These are phyloP conservation scores for Plectosphaerella cucumerina DNA, from an alignment of 2,329 filamentous ascomycete genomes.

Conservation along the genomic window DNA sequence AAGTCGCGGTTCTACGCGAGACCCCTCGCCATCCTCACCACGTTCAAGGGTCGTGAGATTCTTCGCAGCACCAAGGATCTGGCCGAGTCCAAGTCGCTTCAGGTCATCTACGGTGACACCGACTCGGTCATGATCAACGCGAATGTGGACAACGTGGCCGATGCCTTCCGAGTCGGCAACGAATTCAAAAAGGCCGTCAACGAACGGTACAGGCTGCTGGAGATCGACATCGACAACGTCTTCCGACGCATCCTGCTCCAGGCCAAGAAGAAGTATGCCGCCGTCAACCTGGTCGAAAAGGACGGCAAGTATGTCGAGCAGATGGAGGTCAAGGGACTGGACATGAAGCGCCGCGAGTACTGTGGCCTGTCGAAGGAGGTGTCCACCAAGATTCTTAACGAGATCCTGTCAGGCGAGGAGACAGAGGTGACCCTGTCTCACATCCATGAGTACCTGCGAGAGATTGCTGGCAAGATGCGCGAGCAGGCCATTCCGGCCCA, in stretches of 20 bases:
- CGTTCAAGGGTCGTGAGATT: conserved; percentile 97
- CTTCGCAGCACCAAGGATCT: conserved; percentile 92
- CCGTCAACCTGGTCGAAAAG: conserved; percentile 85
- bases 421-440: conserved; percentile 81
- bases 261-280: conserved; percentile 99
- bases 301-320: conserved; percentile 90
- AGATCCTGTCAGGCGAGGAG: conserved; percentile 91
- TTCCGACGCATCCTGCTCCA: conserved; percentile 91
- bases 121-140: conserved; percentile 99
- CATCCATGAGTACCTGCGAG: conserved; percentile 88
- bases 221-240: conserved; percentile 97
- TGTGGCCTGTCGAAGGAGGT: conserved; percentile 94
- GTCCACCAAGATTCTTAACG: conserved; percentile 83
- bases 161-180: conserved; percentile 85
- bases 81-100: conserved; percentile 83
- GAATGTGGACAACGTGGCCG: conserved; percentile 88
- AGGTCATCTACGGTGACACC: conserved; percentile 98
- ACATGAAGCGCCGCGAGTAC: conserved; percentile 97
- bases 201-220: conserved; percentile 83
- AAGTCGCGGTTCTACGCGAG: conserved; percentile 97
- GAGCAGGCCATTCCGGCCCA: conserved; percentile 67
- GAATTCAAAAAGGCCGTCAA: conserved; percentile 97
- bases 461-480: conserved; percentile 83
- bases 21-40: conserved; percentile 91
- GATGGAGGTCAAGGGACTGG: conserved; percentile 95